Percentiles rank a stretch among this genome's conserved stretches.
Evolutionary conservation across 2,329 filamentous ascomycete genomes (phyloP).

Genomic region (Corynespora cassiicola): DNA sequence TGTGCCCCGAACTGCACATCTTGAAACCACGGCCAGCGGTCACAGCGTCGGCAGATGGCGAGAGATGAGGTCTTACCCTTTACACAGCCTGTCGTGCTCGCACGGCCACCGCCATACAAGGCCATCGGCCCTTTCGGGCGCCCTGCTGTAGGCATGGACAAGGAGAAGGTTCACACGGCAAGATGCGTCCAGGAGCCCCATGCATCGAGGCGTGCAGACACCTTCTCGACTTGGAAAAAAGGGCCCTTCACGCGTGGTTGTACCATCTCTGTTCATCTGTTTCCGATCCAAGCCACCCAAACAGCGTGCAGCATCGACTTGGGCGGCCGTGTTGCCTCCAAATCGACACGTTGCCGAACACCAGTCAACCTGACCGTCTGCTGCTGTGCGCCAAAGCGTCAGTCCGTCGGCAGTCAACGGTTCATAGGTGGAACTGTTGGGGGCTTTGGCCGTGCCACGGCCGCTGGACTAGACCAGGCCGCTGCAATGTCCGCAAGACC

Average conservation of each 20-base stretch:
- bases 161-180: too few species aligned
- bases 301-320: slow-evolving; percentile 29
- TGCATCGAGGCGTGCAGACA: too few species aligned
- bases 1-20: slow-evolving; percentile 23
- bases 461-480: slow-evolving; percentile 22
- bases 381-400: slow-evolving; percentile 30
- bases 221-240: slow-evolving; percentile 5
- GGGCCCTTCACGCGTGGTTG: slow-evolving; percentile 11
- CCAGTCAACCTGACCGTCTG: slow-evolving; percentile 18
- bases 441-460: slow-evolving; percentile 28
- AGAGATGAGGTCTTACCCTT: slow-evolving; percentile 14
- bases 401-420: slow-evolving; percentile 29
- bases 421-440: slow-evolving; percentile 38
- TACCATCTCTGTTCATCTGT: slow-evolving; percentile 5
- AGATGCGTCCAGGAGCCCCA: too few species aligned
- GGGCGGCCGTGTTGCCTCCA: slow-evolving; percentile 17
- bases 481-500: slow-evolving; percentile 12
- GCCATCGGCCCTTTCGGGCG: slow-evolving; percentile 6
- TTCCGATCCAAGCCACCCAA: slow-evolving; percentile 32
- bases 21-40: slow-evolving; percentile 23
- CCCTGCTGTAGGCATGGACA: too few species aligned
- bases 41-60: slow-evolving; percentile 26
- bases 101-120: neutral
- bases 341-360: slow-evolving; percentile 31
- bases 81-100: too few species aligned